phyloP scores from a whole-genome alignment of 1,139 yeast genomes.

The Zygosaccharomyces sapae region DNA sequence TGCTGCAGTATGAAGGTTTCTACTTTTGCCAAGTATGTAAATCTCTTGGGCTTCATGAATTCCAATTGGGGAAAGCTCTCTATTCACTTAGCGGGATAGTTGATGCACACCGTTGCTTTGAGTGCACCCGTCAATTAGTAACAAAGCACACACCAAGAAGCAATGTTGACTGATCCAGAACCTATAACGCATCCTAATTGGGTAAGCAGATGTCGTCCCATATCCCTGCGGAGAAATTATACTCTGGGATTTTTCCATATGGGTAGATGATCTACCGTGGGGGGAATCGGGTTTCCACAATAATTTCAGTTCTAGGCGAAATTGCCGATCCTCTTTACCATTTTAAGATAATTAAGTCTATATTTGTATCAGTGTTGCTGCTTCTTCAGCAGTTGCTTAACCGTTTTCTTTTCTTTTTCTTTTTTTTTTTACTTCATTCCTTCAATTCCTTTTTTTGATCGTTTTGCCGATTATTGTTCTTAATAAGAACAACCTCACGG shows the following conservation, averaged over 20 bases:
- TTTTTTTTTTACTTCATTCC: background rate
- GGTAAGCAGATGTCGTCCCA: background rate
- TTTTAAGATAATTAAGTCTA: background rate
- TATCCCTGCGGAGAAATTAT: background rate
- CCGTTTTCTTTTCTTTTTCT: slow-evolving; percentile 1
- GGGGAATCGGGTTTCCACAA: background rate
- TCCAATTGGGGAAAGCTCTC: no score
- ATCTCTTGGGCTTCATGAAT: no score
- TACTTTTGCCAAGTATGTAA: no score
- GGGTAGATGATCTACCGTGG: background rate
- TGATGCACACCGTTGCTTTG: no score
- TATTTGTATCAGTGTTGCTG: background rate
- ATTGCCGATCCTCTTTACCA: background rate
- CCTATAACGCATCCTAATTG: background rate
- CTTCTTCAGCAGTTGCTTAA: slow-evolving; percentile 1
- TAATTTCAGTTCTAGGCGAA: background rate
- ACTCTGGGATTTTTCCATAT: background rate
- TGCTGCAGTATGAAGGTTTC: no score
- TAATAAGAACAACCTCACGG: no score
- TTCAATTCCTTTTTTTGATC: background rate
- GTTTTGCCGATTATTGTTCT: no score
- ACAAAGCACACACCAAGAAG: background rate
- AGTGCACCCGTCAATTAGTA: background rate
- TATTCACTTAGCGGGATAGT: no score
- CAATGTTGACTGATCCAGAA: background rate